Percentiles rank a stretch among this genome's conserved stretches.
Conservation (phyloP, 768 basidiomycete genomes). For the Lactarius akahatsu region DNA sequence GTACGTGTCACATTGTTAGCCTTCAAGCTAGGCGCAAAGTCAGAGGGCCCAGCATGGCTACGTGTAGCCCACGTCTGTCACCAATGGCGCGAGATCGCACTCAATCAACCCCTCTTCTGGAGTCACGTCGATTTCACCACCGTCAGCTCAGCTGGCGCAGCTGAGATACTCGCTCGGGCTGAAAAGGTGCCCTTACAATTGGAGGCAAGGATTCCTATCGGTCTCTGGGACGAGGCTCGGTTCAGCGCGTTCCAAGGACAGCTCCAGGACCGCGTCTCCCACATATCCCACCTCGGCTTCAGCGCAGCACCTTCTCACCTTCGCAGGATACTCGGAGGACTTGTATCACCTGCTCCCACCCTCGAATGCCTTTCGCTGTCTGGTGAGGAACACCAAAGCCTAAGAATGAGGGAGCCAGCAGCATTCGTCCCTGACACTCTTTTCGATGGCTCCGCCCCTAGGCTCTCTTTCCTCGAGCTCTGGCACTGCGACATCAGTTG, state of each 20-base stretch:
- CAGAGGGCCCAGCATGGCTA: constrained; percentile 10
- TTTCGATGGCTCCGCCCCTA: not conserved
- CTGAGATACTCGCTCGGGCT: constrained; percentile 16
- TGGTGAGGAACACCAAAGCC: not conserved
- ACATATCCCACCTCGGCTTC: not conserved
- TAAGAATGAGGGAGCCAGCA: too few relatives aligned
- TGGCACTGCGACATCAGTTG: constrained; percentile 6
- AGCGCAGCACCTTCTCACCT: not conserved
- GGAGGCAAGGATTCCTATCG: not conserved
- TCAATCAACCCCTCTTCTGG: constrained; percentile 19
- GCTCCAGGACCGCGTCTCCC: constrained; percentile 14
- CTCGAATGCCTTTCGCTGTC: not conserved
- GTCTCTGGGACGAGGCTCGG: not conserved
- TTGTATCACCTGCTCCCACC: not conserved
- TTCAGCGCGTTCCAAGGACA: not conserved
- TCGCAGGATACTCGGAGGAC: not conserved
- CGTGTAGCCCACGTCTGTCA: constrained; percentile 20
- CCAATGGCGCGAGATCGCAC: constrained; percentile 24
- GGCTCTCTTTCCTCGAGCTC: constrained; percentile 4
- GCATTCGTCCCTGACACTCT: not conserved
- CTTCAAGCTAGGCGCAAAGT: too few relatives aligned
- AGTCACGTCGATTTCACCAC: constrained; percentile 13
- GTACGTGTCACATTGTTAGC: not conserved
- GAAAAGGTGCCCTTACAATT: constrained; percentile 11
- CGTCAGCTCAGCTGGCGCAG: not conserved